Conservation (phyloP, 2,329 filamentous ascomycete genomes). For the Stemphylium vesicarium region DNA sequence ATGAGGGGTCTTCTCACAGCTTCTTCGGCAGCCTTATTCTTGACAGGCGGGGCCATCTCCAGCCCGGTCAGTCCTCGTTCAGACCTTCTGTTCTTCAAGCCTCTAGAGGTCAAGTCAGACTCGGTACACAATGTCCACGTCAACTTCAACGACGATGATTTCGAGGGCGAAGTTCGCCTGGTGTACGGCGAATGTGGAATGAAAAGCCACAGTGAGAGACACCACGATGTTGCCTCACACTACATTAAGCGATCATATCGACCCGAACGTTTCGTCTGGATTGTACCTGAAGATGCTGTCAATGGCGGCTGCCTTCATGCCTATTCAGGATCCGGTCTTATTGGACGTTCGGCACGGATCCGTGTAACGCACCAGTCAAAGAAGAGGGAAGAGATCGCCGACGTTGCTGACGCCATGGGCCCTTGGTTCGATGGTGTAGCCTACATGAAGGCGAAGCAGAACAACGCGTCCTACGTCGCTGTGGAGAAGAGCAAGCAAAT, state of each 20-base stretch:
- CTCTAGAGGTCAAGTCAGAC: slow-evolving; percentile 44
- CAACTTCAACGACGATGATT: slow-evolving; percentile 47
- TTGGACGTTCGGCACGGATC: slow-evolving; percentile 53
- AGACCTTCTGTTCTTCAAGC: slow-evolving; percentile 42
- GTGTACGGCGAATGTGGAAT: slow-evolving; percentile 56
- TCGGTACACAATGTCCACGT: slow-evolving; percentile 60
- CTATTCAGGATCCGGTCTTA: slow-evolving; percentile 48
- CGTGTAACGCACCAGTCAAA: slow-evolving; percentile 44
- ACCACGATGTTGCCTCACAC: slow-evolving; percentile 54
- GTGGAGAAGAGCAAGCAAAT: slow-evolving; percentile 64
- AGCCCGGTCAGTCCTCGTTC: slow-evolving; percentile 27
- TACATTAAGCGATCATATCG: slow-evolving; percentile 40
- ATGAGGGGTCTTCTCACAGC: slow-evolving; percentile 39
- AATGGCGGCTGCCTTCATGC: slow-evolving; percentile 55
- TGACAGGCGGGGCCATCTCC: slow-evolving; percentile 29
- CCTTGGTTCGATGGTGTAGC: slow-evolving; percentile 72
- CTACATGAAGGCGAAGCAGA: slow-evolving; percentile 62
- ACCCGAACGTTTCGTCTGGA: slow-evolving; percentile 58
- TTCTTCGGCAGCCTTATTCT: slow-evolving; percentile 35
- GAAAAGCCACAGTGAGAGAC: slow-evolving; percentile 39
- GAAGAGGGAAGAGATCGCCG: slow-evolving; percentile 49
- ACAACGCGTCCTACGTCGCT: slow-evolving; percentile 59
- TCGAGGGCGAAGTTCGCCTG: slow-evolving; percentile 54
- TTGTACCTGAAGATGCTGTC: slow-evolving; percentile 51
- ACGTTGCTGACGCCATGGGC: slow-evolving; percentile 62